Percentiles rank a stretch among this genome's conserved stretches.
Evolutionary conservation across 208 protist species (phyloP).

Genomic region (Wallacemonas sp.): DNA sequence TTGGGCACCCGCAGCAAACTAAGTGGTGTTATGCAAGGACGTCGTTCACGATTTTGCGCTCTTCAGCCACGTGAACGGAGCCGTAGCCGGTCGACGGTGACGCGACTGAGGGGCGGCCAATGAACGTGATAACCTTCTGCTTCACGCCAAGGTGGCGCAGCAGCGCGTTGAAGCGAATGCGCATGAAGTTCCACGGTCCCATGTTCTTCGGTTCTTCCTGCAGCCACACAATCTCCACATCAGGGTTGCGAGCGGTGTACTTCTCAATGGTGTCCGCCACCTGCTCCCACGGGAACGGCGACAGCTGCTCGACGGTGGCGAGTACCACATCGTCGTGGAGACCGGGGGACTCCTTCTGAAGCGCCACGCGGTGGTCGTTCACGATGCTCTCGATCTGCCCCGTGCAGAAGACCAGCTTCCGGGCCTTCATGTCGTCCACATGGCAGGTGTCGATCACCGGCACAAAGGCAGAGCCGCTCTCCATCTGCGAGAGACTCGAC

Average conservation of each 20-base stretch:
- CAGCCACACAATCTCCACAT: constrained; percentile 93
- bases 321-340: constrained; percentile 88
- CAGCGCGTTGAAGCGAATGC: constrained; percentile 77
- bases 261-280: constrained; percentile 85
- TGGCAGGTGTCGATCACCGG: constrained; percentile 63
- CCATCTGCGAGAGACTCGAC: constrained; percentile 78
- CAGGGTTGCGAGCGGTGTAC: constrained; percentile 79
- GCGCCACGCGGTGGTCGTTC: constrained; percentile 54
- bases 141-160: constrained; percentile 51
- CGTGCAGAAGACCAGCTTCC: constrained; percentile 95
- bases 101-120: constrained; percentile 72
- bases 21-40: constrained; percentile 43
- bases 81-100: constrained; percentile 91
- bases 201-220: constrained; percentile 99
- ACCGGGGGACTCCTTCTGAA: constrained; percentile 46
- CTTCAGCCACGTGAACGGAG: constrained; percentile 86
- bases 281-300: constrained; percentile 98
- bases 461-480: constrained; percentile 61
- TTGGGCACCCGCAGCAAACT: too few species aligned
- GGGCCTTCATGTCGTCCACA: constrained; percentile 48
- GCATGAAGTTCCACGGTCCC: constrained; percentile 93
- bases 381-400: constrained; percentile 99
- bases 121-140: constrained; percentile 50
- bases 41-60: constrained; percentile 65
- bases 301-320: constrained; percentile 95